A percentile compares a stretch with the other conserved stretches of the same genome.
Conservation (phyloP, 257 asterid genomes). For the Solanum microdontum region DNA sequence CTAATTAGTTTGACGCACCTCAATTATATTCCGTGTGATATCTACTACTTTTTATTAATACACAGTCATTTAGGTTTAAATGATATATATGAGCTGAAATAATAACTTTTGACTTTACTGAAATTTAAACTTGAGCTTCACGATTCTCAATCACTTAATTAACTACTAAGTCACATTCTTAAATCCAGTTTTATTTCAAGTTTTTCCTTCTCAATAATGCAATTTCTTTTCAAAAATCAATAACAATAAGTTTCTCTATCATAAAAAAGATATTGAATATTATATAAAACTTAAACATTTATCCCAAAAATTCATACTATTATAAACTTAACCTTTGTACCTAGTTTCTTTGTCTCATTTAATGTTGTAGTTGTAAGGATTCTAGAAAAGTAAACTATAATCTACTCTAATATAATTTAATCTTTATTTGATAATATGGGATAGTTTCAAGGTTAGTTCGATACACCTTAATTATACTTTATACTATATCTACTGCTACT, state of each 20-base stretch:
- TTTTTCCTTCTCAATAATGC: not conserved
- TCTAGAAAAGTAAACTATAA: not conserved
- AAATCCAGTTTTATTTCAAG: not conserved
- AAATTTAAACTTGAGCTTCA: not conserved
- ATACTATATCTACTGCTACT: not conserved
- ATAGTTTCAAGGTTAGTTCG: not conserved
- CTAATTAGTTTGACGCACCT: not conserved
- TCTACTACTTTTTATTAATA: too few relatives aligned
- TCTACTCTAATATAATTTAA: not conserved
- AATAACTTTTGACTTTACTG: not conserved
- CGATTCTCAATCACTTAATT: not conserved
- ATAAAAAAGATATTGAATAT: not conserved
- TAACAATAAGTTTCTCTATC: not conserved
- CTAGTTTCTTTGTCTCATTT: not conserved
- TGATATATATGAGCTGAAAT: not conserved
- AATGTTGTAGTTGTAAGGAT: not conserved
- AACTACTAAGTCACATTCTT: not conserved
- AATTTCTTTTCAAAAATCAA: not conserved
- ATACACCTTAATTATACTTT: not conserved
- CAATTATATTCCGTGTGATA: not conserved
- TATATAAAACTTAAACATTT: not conserved
- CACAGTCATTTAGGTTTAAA: not conserved
- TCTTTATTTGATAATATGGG: not conserved
- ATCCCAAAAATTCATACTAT: not conserved
- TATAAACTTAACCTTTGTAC: not conserved